Conservation (phyloP, 768 basidiomycete species). For the Mycena alexandri region DNA sequence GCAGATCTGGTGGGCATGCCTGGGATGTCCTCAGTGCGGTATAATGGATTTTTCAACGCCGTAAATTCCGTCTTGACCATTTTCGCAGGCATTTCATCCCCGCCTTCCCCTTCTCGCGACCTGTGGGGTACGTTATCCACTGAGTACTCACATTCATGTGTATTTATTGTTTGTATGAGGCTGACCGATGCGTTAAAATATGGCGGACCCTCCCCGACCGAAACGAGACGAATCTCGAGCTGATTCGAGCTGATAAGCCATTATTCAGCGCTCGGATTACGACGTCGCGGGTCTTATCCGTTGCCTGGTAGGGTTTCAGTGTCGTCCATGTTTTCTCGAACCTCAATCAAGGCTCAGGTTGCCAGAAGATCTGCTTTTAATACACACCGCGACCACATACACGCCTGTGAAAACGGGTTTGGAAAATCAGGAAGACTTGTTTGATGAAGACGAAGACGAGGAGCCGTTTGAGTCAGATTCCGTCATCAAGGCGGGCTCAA, state of each 20-base stretch:
- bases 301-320: slow-evolving; percentile 64
- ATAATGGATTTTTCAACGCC: slow-evolving; percentile 37
- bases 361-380: slow-evolving; percentile 64
- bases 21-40: slow-evolving; percentile 79
- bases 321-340: not conserved
- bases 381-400: slow-evolving; percentile 66
- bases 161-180: slow-evolving; percentile 52
- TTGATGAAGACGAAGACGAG: slow-evolving; percentile 39
- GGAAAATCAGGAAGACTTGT: slow-evolving; percentile 26
- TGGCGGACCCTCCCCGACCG: slow-evolving; percentile 68
- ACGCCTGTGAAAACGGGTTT: slow-evolving; percentile 49
- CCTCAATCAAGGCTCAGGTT: slow-evolving; percentile 57
- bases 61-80: not conserved
- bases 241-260: slow-evolving; percentile 76
- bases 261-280: slow-evolving; percentile 80
- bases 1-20: slow-evolving; percentile 79
- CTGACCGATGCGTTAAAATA: slow-evolving; percentile 82
- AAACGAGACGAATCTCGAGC: slow-evolving; percentile 48
- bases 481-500: slow-evolving; percentile 2
- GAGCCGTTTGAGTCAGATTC: slow-evolving; percentile 22
- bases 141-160: not conserved
- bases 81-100: slow-evolving; percentile 74
- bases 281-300: slow-evolving; percentile 71
- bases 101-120: slow-evolving; percentile 77
- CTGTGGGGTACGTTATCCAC: slow-evolving; percentile 70